Evolutionary conservation across 768 basidiomycete genomes (phyloP), one percentile per base, ranked within the genome.

Genomic region (Tremella fuciformis): DNA sequence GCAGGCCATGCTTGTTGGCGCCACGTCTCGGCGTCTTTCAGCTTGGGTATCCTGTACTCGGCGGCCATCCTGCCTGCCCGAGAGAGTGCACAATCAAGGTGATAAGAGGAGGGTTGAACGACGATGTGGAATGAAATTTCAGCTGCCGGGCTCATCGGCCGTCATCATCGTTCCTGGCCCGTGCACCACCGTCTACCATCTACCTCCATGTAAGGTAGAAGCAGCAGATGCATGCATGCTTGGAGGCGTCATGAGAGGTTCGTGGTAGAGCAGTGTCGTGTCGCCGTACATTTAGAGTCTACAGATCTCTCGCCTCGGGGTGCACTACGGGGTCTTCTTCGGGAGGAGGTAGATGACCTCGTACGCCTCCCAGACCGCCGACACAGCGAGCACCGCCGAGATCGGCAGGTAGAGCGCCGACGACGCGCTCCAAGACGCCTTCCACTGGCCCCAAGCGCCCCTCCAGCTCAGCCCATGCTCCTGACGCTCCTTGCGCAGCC

Each of bases 1-100:
- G 58, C 55, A 11, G 75, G 69, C 34, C 54, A 52, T n/a, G 63
- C 47, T 8, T 58, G 18, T 13, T 67, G 53, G 41, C 59, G 59
- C 70, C 70, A 72, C 22, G 50, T 60, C 41, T 42, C 29, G 41
- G 26, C 44, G 51, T 49, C 41, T 37, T 60, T 57, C 19, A 64
- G 50, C 21, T 53, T 46, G 25, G 63, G 63, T 18, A 64, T 56
- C 1, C n/a, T 24, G 40, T 61, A 57, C 34, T 50, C 53, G 29
- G 29, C 29, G 29, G 29, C 6, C 29, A 34, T 34, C 29, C 11
- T 11, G 29, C 4, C 29, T 3, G 38, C 18, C 18, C 8, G 42
- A 2, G 53, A 41, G 39, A 6, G 13, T 34, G 22, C 21, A 46
- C 26, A 21, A 24, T 21, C 26, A 21, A 19, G 13, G 16, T 7